A percentile compares a stretch with the other conserved stretches of the same genome.
These are phyloP conservation scores for Nemania diffusa DNA, from an alignment of 2,329 filamentous ascomycete species.

Conservation along the genomic window DNA sequence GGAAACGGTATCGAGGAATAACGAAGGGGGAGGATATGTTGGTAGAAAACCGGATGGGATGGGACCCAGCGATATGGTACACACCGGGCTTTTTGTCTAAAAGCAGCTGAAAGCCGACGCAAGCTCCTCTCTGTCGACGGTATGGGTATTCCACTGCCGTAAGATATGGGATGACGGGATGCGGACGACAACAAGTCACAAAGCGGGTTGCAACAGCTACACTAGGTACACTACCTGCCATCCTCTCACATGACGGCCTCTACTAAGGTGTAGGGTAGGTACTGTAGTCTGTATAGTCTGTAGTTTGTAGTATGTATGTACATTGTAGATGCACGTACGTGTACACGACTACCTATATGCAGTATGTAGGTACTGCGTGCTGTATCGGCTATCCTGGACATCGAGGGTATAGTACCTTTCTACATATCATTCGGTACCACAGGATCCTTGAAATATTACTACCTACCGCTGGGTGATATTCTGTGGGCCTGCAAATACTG, in stretches of 20 bases:
- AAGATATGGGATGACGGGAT: slow-evolving; percentile 22
- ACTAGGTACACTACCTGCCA: slow-evolving; percentile 7
- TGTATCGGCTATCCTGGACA: slow-evolving; percentile 14
- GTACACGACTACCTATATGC: slow-evolving; percentile 25
- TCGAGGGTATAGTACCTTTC: slow-evolving; percentile 25
- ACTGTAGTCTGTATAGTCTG: not conserved
- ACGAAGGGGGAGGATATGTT: slow-evolving; percentile 25
- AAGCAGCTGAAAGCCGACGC: slow-evolving; percentile 40
- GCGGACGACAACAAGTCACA: slow-evolving; percentile 27
- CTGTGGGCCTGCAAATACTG: slow-evolving; percentile 9
- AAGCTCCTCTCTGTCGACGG: slow-evolving; percentile 33
- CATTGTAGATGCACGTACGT: slow-evolving; percentile 29
- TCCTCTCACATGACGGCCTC: slow-evolving; percentile 24
- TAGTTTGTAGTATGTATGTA: slow-evolving; percentile 7
- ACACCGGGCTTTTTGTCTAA: slow-evolving; percentile 45
- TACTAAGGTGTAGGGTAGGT: slow-evolving; percentile 17
- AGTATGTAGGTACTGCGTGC: slow-evolving; percentile 21
- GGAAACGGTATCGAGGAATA: slow-evolving; percentile 33
- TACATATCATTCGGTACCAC: slow-evolving; percentile 14
- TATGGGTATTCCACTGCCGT: slow-evolving; percentile 28
- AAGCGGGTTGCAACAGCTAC: slow-evolving; percentile 35
- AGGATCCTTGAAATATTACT: slow-evolving; percentile 25
- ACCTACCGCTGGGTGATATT: slow-evolving; percentile 14
- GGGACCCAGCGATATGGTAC: slow-evolving; percentile 48
- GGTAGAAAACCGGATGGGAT: slow-evolving; percentile 30